Conservation (phyloP, 2,329 filamentous ascomycete genomes). For the Domatiomyces globalis region DNA sequence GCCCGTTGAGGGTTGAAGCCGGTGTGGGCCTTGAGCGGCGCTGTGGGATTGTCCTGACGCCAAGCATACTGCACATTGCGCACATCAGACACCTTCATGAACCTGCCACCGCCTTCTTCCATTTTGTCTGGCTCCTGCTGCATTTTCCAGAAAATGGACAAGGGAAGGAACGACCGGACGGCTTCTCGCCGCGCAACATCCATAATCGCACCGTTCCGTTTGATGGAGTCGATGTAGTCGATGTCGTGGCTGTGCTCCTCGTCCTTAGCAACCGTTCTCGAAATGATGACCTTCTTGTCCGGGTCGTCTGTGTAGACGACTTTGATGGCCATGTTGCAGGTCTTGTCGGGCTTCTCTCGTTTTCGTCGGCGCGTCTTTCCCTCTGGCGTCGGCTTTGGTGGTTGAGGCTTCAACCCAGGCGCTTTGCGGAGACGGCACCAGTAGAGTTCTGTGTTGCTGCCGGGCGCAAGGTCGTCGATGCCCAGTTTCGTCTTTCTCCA, state of each 20-base stretch:
- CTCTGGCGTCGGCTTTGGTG: constrained; percentile 27
- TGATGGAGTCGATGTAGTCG: constrained; percentile 34
- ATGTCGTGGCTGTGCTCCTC: constrained; percentile 32
- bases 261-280: constrained; percentile 28
- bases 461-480: constrained; percentile 19
- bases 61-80: constrained; percentile 36
- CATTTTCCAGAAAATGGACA: constrained; percentile 36
- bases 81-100: constrained; percentile 34
- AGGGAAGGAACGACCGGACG: constrained; percentile 33
- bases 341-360: constrained; percentile 30
- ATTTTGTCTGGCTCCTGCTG: constrained; percentile 32
- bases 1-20: constrained; percentile 22
- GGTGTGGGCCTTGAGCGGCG: constrained; percentile 30
- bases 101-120: constrained; percentile 31
- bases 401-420: constrained; percentile 27
- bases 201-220: constrained; percentile 36
- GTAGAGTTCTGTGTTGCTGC: constrained; percentile 33
- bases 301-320: constrained; percentile 32
- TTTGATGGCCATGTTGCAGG: constrained; percentile 35
- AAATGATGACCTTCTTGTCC: constrained; percentile 30
- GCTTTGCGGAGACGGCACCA: constrained; percentile 31
- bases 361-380: constrained; percentile 34
- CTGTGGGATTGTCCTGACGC: constrained; percentile 32
- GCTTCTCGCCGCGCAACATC: constrained; percentile 32
- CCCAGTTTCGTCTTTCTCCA: constrained; percentile 32